Evolutionary conservation across 768 basidiomycete genomes (phyloP), one percentile per base, ranked within the genome.

Genomic region (Gyrodon lividus): DNA sequence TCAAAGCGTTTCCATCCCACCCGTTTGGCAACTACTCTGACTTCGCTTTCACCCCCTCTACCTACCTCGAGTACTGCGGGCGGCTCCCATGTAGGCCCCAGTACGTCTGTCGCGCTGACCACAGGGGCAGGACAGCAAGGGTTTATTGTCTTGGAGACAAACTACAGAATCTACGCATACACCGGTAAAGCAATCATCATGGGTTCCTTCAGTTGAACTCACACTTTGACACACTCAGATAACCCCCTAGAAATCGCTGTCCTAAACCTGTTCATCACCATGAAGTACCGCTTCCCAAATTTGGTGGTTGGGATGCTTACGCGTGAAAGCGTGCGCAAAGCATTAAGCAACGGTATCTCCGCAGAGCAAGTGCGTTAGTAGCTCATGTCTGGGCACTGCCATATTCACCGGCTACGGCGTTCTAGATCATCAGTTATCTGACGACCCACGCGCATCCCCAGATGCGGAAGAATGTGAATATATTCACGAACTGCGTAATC

Each of bases 81-180:
- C 20, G 56, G 52, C 30, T 46, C 64, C 10, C 55, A 50, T 13
- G 20, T 41, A 33, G 49, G 40, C 30, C 50, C 62, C 6, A 58
- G 35, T 31, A 46, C 64, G n/a, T 56, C 60, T 6, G 56, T 68
- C 12, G 56, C 69, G 38, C 54, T 68, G 50, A 75, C 82, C 10
- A 77, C 77, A 26, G 75, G 77, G 43, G 80, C 80, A 40, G 78
- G 80, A 28, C 77, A 84, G 63, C 84, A 96, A 68, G 92, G 95
- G 13, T 98, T 97, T 74, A 87, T 98, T 59, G 85, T 98, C 59
- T 78, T 99, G 38, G 97, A 99, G 74, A 98, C 97, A 17, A 98
- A 99, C 74, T 98, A 98, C 74, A 88, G 94, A 59, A 74, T 99
- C 56, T 99, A 98, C 67, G 97, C 97, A 5, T 99, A 99, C 70